phyloP scores from a whole-genome alignment of 495 filamentous ascomycete genomes.

The Pseudomonodictys pantanalensis region DNA sequence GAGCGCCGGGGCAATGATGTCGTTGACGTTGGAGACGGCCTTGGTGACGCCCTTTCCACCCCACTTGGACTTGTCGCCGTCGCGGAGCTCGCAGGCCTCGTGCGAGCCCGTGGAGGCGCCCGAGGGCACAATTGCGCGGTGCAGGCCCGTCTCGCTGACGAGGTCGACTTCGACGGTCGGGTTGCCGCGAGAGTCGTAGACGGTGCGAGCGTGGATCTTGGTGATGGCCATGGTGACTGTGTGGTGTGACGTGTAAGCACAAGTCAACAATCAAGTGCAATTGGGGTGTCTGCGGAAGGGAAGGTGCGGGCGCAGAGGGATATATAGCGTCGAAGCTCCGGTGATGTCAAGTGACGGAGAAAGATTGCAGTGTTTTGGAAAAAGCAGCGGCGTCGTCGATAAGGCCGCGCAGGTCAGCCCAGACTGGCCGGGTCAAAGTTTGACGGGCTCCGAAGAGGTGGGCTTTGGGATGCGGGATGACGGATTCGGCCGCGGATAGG shows the following conservation, averaged over 20 bases:
- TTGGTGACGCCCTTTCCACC: conserved; percentile 92
- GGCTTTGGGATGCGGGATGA: conserved; percentile 15
- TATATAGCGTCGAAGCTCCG: conserved; percentile 3
- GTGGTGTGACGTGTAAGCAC: conserved; percentile 18
- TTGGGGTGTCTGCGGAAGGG: not conserved
- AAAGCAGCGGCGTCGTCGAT: conserved; percentile 26
- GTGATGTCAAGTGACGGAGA: conserved; percentile 29
- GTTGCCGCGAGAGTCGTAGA: conserved; percentile 99
- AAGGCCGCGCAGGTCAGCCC: conserved; percentile 20
- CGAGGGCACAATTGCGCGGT: conserved; percentile 98
- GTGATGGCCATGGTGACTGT: conserved; percentile 78
- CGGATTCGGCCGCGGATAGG: conserved; percentile 31
- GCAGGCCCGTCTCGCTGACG: conserved; percentile 91
- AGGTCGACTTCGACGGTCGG: conserved; percentile 95
- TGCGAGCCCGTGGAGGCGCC: conserved; percentile 97
- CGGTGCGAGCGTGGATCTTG: conserved; percentile 96
- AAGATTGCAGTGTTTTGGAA: conserved; percentile 18
- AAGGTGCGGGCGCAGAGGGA: conserved; percentile 9
- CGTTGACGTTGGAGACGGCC: conserved; percentile 96
- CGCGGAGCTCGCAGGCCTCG: conserved; percentile 97
- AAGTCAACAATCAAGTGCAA: conserved; percentile 9
- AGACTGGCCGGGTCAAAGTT: conserved; percentile 12
- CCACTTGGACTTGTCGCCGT: conserved; percentile 98
- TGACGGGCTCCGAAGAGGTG: conserved; percentile 2
- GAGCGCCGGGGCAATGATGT: conserved; percentile 80